Base-by-base conservation (phyloP, 768 basidiomycete genomes). In the Sarcomyxa edulis region DNA sequence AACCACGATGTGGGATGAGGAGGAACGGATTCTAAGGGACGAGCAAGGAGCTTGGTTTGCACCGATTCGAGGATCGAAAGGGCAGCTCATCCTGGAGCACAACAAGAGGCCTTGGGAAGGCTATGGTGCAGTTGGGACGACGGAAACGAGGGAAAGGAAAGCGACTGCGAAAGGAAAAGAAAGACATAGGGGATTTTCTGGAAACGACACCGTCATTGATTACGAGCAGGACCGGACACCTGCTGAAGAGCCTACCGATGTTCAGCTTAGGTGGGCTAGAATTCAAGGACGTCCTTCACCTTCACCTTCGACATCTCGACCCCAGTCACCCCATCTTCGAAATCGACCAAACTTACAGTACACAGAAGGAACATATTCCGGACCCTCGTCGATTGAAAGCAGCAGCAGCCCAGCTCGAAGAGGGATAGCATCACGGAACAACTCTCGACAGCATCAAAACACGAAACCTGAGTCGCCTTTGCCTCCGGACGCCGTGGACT, bases 401-500 rank as follows among this genome's bases (percentile, higher is more conserved):
- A 59, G 58, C 31, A 41, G 47, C 32, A 56, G 49, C 40, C 35
- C 43, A 14, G 48, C 31, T 32, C 19, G 12, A 24, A 28, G 31
- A 6, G 29, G 39, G 11, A 18, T 32, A 18, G 34, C 55, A 19
- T 63, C 68, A 32, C 59, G 59, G 19, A 53, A 43, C 7, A 59
- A 45, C 29, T 65, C 66, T 4, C 51, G 49, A 9, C n/a, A n/a
- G n/a, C n/a, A n/a, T n/a, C n/a, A n/a, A n/a, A n/a, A n/a, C n/a
- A 39, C 48, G 29, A 35, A 14, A 16, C 35, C 42, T n/a, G 41
- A 33, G 31, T 35, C 61, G 5, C 56, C 61, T 12, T 58, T 78
- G 9, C 73, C 74, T 10, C 71, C 76, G 2, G 86, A 97, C 46
- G 93, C 94, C 1, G 82, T 97, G 2, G 95, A 99, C 52, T 68